phyloP scores from a whole-genome alignment of 2,329 filamentous ascomycete genomes.

The Zelopaecilomyces penicillatus region DNA sequence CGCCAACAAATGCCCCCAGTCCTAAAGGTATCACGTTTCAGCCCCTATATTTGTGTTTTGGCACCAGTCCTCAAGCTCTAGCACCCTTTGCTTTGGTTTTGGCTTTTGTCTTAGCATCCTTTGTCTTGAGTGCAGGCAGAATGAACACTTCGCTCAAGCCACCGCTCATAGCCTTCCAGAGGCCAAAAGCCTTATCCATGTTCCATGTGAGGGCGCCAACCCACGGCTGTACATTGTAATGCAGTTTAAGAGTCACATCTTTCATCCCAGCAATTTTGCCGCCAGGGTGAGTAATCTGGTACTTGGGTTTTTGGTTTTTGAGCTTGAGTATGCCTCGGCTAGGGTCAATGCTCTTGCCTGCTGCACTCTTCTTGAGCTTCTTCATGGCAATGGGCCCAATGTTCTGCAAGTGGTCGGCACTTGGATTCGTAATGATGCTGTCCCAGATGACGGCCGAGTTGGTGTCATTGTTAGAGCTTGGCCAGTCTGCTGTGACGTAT shows the following conservation, averaged over 20 bases:
- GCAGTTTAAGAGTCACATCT: constrained; percentile 70
- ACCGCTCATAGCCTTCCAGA: constrained; percentile 57
- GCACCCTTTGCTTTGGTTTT: constrained; percentile 11
- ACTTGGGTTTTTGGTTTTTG: constrained; percentile 84
- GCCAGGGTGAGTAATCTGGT: constrained; percentile 87
- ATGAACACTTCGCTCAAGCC: constrained; percentile 57
- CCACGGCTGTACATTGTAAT: constrained; percentile 98
- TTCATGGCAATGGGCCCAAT: constrained; percentile 51
- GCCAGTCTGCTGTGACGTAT: constrained; percentile 80
- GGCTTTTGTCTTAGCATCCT: constrained; percentile 28
- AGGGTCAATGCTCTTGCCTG: constrained; percentile 53
- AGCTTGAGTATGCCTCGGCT: constrained; percentile 65
- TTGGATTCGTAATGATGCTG: constrained; percentile 73
- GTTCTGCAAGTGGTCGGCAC: constrained; percentile 54
- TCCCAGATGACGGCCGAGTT: constrained; percentile 93
- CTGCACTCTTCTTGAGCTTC: constrained; percentile 52
- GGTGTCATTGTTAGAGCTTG: constrained; percentile 30
- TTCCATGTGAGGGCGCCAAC: constrained; percentile 85
- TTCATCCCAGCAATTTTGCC: constrained; percentile 66
- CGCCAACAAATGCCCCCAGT: constrained; percentile 5
- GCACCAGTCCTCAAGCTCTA: constrained; percentile 3
- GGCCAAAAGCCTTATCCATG: constrained; percentile 43
- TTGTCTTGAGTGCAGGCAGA: constrained; percentile 58
- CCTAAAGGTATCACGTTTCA: no score
- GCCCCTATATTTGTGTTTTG: not conserved